Percentiles rank a stretch among this genome's conserved stretches.
Conservation (phyloP, 495 filamentous ascomycete species). For the Lasiosphaeriaceae sp. region DNA sequence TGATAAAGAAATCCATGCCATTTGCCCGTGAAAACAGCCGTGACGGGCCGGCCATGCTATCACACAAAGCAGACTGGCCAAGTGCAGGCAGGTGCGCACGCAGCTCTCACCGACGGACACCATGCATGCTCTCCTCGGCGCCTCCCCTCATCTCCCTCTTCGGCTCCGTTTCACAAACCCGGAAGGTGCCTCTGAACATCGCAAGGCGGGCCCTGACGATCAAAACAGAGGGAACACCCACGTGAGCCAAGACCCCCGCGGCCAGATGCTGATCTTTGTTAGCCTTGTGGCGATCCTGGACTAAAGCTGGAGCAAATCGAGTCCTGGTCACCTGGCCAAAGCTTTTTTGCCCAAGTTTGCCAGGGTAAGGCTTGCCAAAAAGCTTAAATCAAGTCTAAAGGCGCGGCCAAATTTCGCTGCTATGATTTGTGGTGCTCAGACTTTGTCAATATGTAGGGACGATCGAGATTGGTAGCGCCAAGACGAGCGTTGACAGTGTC, state of each 20-base stretch:
- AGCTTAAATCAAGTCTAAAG: slow-evolving; percentile 1
- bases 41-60: slow-evolving; percentile 21
- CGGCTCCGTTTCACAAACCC: too few species aligned
- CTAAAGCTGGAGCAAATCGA: too few species aligned
- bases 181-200: too few species aligned
- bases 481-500: not conserved
- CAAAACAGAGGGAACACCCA: too few species aligned
- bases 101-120: too few species aligned
- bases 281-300: too few species aligned
- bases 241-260: too few species aligned
- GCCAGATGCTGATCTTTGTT: too few species aligned
- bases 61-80: not conserved
- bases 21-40: slow-evolving; percentile 22
- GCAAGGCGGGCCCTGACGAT: not conserved
- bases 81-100: not conserved
- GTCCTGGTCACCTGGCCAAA: too few species aligned
- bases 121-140: too few species aligned
- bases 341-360: too few species aligned
- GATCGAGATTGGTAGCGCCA: not conserved
- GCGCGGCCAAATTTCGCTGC: not conserved
- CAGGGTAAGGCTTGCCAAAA: not conserved
- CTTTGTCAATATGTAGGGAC: slow-evolving; percentile 4
- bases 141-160: too few species aligned
- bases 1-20: slow-evolving; percentile 5
- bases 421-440: not conserved